These are phyloP conservation scores for Phialophora expanda DNA, from an alignment of 2,329 filamentous ascomycete genomes.

Conservation along the genomic window DNA sequence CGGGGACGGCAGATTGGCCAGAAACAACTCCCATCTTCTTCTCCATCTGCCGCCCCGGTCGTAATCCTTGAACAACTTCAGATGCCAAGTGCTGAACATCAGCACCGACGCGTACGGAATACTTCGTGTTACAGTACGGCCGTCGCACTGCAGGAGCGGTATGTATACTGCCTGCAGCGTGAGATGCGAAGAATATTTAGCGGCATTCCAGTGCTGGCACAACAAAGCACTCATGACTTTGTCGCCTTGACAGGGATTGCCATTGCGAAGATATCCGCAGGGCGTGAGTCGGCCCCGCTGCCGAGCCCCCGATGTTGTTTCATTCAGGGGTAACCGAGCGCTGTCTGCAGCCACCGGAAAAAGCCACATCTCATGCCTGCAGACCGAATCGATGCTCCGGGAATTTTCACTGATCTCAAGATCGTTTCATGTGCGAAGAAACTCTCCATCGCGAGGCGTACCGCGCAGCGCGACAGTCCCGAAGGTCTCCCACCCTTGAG, in stretches of 20 bases:
- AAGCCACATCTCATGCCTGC: neutral
- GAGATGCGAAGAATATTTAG: conserved; percentile 1
- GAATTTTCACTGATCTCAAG: conserved; percentile 13
- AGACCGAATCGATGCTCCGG: neutral
- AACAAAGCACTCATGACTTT: neutral
- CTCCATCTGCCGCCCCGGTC: conserved; percentile 21
- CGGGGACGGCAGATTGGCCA: conserved; percentile 21
- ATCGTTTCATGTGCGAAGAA: conserved; percentile 18
- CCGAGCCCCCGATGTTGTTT: conserved; percentile 27
- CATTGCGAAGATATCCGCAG: neutral
- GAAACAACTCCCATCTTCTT: conserved; percentile 20
- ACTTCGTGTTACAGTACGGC: neutral
- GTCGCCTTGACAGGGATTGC: neutral
- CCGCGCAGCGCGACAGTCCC: neutral
- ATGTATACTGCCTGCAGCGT: neutral
- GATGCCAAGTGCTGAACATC: neutral
- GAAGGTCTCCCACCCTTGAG: neutral
- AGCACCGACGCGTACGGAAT: neutral
- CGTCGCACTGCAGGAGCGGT: conserved; percentile 21
- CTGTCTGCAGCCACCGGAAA: conserved; percentile 3
- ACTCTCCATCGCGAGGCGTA: neutral
- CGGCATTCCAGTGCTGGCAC: neutral
- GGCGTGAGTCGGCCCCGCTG: conserved; percentile 19
- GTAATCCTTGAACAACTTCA: conserved; percentile 18
- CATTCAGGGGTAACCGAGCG: conserved; percentile 24